A percentile compares a stretch with the other conserved stretches of the same genome.
phyloP scores from a whole-genome alignment of 2,329 filamentous ascomycete genomes.

The Diaporthe sp. region DNA sequence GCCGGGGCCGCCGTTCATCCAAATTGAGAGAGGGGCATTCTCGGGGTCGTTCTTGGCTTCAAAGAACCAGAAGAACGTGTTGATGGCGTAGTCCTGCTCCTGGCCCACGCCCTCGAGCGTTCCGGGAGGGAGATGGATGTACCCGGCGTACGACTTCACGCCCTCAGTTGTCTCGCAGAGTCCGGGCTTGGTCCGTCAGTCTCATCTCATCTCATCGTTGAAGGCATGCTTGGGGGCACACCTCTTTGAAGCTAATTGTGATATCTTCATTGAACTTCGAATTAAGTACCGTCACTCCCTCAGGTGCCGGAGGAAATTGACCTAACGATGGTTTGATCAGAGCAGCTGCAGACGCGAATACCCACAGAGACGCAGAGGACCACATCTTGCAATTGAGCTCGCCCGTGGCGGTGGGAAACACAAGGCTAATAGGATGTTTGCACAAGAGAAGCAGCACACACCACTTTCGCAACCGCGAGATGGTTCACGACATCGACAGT shows the following conservation, averaged over 20 bases:
- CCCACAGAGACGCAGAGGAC: background rate
- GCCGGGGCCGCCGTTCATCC: conserved; percentile 72
- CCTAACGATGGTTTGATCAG: background rate
- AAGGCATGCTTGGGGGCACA: background rate
- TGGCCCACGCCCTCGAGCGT: conserved; percentile 47
- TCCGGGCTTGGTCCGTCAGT: conserved; percentile 24
- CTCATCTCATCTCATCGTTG: background rate
- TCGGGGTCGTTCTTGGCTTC: conserved; percentile 38
- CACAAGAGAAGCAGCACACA: background rate
- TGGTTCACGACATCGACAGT: background rate
- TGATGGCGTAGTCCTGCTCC: conserved; percentile 30
- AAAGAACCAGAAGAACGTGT: conserved; percentile 41
- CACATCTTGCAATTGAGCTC: background rate
- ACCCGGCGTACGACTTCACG: conserved; percentile 35
- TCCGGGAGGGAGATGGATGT: conserved; percentile 52
- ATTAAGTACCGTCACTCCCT: conserved; percentile 17
- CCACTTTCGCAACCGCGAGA: background rate
- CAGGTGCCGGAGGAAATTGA: conserved; percentile 30
- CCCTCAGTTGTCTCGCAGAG: conserved; percentile 38
- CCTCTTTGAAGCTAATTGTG: conserved; percentile 38
- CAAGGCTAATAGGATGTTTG: too few species aligned
- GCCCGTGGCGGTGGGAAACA: background rate
- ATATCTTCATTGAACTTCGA: conserved; percentile 51
- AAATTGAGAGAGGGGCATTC: conserved; percentile 37
- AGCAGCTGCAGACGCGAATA: background rate